Conservation (phyloP, 768 basidiomycete genomes). For the Lentinula boryana region DNA sequence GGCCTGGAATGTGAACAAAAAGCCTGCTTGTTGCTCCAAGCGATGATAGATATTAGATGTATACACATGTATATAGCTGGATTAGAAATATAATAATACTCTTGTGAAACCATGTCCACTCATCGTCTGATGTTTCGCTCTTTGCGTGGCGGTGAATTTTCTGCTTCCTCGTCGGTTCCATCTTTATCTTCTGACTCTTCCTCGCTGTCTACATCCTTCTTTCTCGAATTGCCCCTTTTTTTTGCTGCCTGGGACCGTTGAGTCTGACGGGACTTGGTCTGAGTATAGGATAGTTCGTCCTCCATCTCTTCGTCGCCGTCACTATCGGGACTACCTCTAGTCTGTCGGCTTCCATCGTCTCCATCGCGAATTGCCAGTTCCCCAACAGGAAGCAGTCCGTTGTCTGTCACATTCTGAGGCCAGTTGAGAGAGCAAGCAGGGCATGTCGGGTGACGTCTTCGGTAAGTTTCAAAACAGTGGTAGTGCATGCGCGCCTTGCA, state of each 20-base stretch:
- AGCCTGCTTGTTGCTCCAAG: no score
- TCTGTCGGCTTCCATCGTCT: constrained; percentile 39
- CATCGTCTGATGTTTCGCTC: constrained; percentile 12
- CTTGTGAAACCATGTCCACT: neutral
- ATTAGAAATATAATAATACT: neutral
- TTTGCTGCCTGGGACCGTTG: constrained; percentile 20
- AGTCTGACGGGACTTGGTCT: constrained; percentile 18
- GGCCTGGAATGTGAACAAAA: no score
- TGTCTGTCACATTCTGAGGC: constrained; percentile 44
- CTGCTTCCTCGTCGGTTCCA: constrained; percentile 8
- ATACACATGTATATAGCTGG: neutral
- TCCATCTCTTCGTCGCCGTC: constrained; percentile 39
- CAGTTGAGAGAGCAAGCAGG: constrained; percentile 56
- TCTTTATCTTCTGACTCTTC: constrained; percentile 18
- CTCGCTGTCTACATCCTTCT: constrained; percentile 36
- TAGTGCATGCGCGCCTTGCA: constrained; percentile 63
- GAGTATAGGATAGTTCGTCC: constrained; percentile 24
- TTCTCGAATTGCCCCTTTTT: constrained; percentile 8
- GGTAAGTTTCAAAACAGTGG: constrained; percentile 55
- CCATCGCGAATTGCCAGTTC: constrained; percentile 63
- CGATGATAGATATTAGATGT: neutral
- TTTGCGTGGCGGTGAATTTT: constrained; percentile 1
- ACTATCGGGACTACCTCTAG: constrained; percentile 23
- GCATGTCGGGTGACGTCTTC: constrained; percentile 38
- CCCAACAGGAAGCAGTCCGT: constrained; percentile 51